Evolutionary conservation across 257 asterid genomes (phyloP), one percentile per base, ranked within the genome.

Genomic region (Osmanthus fragrans): DNA sequence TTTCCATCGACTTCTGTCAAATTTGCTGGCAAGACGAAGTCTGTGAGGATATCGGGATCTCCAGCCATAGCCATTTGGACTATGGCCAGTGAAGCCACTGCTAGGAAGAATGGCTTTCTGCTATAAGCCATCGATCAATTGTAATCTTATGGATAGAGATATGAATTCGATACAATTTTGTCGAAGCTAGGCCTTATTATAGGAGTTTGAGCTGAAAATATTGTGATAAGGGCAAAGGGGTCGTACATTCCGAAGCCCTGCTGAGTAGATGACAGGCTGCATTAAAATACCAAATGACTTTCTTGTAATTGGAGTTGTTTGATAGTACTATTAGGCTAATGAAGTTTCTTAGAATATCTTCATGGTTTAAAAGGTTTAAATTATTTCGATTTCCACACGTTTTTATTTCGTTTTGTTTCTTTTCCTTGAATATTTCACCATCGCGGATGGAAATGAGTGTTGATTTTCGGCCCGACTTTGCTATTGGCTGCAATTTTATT

Each of bases 31-130:
- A 82, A 49, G 19, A 74, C 25, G 45, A 82, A 82, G 60, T 82
- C 85, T 1, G 80, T 56, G 7, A 80, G 67, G 40, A 82, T 82
- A 40, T 77, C 82, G 7, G 85, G 82, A 70, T 77, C 82, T 47
- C 72, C 67, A 5, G 77, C 84, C 39, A 19, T 70, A 0, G 39
- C 73, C 42, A 69, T 76, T 74, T 49, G 74, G 32, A 68, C 70
- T 63, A 40, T 54, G 78, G 78, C 68, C 74, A 70, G 34, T 32
- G 71, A 11, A 3, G 64, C 58, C 8, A 76, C 5, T 15, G 75
- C 29, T 64, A 69, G 19, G 13, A 21, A 21, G 69, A 63, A 25
- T 63, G 3, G 5, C 16, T 63, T 63, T 27, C 16, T 63, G 69
- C 60, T 49, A 5, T 49, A 49, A 49, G 60, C 60, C 60, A 49